Percentiles rank a stretch among this genome's conserved stretches.
Conservation (phyloP, 2,329 filamentous ascomycete genomes). For the Aspergillus fructus region DNA sequence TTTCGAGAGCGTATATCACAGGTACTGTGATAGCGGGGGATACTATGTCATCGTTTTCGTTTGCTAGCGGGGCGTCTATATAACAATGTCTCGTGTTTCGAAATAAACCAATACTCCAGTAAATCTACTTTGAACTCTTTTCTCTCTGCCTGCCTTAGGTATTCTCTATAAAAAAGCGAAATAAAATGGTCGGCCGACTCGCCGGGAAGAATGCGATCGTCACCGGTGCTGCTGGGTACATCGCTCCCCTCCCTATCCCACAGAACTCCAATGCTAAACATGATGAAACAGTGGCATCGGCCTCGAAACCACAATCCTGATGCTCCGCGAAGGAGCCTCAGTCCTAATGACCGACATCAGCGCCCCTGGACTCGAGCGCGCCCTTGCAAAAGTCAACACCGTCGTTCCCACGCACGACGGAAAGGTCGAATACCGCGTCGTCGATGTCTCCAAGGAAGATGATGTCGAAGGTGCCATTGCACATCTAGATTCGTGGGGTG, state of each 20-base stretch:
- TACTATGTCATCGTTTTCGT: no score
- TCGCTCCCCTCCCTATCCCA: no score
- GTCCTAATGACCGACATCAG: conserved; percentile 87
- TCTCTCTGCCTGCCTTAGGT: no score
- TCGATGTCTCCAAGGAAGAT: conserved; percentile 81
- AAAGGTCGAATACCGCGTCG: conserved; percentile 4
- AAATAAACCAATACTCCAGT: no score
- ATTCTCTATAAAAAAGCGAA: no score
- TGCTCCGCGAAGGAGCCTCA: conserved; percentile 81
- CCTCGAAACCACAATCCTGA: conserved; percentile 86
- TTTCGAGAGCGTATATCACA: no score
- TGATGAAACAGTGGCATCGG: conserved; percentile 68
- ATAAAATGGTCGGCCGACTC: conserved; percentile 13
- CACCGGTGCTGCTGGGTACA: conserved; percentile 22
- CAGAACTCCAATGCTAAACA: not conserved
- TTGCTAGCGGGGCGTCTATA: no score
- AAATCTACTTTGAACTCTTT: no score
- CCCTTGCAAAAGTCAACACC: conserved; percentile 71
- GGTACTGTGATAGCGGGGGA: no score
- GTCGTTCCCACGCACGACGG: conserved; percentile 56
- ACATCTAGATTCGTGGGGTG: conserved; percentile 77
- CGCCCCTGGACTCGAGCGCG: conserved; percentile 71
- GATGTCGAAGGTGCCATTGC: conserved; percentile 75
- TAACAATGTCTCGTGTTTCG: no score
- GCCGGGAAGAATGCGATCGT: conserved; percentile 23